Evolutionary conservation across 495 filamentous ascomycete genomes (phyloP).

Genomic region (Aspergillus affinis): DNA sequence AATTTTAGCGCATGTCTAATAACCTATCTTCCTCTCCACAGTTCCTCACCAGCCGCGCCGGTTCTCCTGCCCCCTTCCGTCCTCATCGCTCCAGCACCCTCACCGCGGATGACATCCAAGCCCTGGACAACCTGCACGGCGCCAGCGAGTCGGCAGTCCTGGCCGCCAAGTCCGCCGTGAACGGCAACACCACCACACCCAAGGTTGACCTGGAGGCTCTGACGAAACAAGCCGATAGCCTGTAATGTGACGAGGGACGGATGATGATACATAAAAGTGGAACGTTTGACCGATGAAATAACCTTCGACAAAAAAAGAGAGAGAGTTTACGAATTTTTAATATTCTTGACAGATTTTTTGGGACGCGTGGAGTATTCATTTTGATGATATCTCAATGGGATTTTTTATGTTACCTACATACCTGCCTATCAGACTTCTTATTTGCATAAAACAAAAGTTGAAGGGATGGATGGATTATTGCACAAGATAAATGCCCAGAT

Average conservation of each 20-base stretch:
- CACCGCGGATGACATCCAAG: conserved; percentile 45
- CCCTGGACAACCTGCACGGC: conserved; percentile 40
- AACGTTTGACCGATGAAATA: background rate
- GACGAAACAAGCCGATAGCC: conserved; percentile 34
- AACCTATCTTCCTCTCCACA: conserved; percentile 21
- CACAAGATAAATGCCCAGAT: too few relatives aligned
- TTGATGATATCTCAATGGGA: background rate
- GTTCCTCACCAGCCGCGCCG: conserved; percentile 48
- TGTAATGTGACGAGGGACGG: background rate
- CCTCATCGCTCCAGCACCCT: conserved; percentile 47
- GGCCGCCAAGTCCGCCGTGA: conserved; percentile 9
- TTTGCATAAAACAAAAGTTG: background rate
- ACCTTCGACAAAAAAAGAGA: background rate
- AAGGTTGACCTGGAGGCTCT: conserved; percentile 40
- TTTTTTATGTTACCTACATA: background rate
- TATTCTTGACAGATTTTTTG: too few relatives aligned
- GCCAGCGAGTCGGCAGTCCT: conserved; percentile 18
- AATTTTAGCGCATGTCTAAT: too few relatives aligned
- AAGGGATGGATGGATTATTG: background rate
- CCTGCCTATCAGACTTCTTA: too few relatives aligned
- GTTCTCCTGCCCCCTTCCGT: conserved; percentile 49
- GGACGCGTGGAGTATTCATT: background rate
- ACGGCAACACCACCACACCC: conserved; percentile 21
- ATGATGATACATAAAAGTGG: too few relatives aligned
- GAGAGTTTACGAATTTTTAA: background rate